Evolutionary conservation across 148 eudicot species (phyloP).

Genomic region (Chenopodium suecicum): DNA sequence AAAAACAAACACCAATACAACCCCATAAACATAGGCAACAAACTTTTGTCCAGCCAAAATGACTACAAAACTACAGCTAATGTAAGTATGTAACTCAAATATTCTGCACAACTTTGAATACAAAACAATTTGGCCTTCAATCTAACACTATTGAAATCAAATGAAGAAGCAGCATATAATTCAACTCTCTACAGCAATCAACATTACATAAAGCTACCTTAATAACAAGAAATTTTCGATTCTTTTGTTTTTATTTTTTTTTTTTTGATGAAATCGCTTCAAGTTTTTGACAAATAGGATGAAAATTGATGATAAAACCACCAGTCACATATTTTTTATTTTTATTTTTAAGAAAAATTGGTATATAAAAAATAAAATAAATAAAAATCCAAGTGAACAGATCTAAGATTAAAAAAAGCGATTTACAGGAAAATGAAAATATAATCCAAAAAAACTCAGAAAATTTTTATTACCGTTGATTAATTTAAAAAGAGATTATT

Average conservation of each 20-base stretch:
- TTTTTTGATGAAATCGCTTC: no score
- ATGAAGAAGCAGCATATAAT: no score
- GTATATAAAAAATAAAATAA: neutral
- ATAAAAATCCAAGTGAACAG: neutral
- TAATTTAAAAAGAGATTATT: neutral
- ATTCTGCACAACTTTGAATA: neutral
- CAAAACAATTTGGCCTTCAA: neutral
- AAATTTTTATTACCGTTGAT: no score
- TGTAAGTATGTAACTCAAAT: neutral
- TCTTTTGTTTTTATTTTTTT: neutral
- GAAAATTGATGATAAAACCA: no score
- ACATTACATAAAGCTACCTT: no score
- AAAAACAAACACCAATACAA: slow-evolving; percentile 31
- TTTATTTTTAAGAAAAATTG: no score
- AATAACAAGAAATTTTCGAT: neutral
- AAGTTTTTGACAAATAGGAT: no score
- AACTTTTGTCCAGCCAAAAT: neutral
- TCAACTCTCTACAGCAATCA: no score
- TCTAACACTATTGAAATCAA: neutral
- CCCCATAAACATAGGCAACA: slow-evolving; percentile 16
- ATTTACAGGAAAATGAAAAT: no score
- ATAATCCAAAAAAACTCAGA: neutral
- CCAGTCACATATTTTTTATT: no score
- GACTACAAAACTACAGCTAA: neutral
- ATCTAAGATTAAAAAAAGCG: neutral